These are phyloP conservation scores for Cadophora malorum DNA, from an alignment of 2,329 filamentous ascomycete species.

Conservation along the genomic window DNA sequence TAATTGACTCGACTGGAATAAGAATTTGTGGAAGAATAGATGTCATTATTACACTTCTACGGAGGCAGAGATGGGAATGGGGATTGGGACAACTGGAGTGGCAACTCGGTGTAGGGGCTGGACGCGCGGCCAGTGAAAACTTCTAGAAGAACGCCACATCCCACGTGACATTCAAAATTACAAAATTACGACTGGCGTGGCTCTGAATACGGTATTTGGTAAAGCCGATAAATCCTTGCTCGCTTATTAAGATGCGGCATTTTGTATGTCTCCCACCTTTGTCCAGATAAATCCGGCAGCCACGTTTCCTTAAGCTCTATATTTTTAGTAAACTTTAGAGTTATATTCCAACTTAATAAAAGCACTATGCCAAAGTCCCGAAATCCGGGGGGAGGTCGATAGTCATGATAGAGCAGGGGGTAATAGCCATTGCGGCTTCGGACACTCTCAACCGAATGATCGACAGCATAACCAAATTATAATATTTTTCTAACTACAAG, in stretches of 20 bases:
- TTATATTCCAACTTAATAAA: constrained; percentile 22
- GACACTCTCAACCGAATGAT: constrained; percentile 24
- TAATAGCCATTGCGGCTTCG: constrained; percentile 1
- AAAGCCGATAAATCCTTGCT: constrained; percentile 28
- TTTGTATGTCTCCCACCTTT: constrained; percentile 31
- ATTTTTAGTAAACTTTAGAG: constrained; percentile 22
- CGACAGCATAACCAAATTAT: background rate
- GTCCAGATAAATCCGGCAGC: constrained; percentile 32
- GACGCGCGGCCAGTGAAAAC: no score
- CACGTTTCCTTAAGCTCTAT: constrained; percentile 28
- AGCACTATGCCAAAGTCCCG: constrained; percentile 3
- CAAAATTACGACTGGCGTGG: background rate
- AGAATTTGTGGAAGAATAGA: no score
- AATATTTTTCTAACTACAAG: no score
- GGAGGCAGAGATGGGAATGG: no score
- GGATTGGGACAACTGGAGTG: no score
- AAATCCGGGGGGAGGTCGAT: constrained; percentile 27
- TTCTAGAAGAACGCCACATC: no score
- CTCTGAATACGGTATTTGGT: constrained; percentile 25
- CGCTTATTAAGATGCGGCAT: constrained; percentile 33
- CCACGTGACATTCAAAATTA: no score
- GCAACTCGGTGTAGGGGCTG: no score
- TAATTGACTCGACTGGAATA: no score
- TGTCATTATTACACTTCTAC: no score
- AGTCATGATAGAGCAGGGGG: constrained; percentile 19